phyloP scores from a whole-genome alignment of 306 rosid genomes.

The Rosa lucieae region DNA sequence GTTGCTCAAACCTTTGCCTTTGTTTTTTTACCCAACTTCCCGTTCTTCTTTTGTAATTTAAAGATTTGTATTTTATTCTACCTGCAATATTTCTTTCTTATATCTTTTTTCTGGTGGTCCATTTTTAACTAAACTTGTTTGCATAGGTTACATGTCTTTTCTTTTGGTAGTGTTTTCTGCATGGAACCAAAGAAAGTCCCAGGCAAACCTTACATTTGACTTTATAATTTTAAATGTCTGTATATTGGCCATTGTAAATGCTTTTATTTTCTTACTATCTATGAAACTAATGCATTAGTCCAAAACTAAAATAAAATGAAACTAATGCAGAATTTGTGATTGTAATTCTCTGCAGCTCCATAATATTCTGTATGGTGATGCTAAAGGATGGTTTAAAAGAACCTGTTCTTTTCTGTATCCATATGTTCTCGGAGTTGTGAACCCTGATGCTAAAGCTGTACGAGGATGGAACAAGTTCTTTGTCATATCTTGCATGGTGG shows the following conservation, averaged over 20 bases:
- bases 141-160: neutral
- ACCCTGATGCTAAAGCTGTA: conserved; percentile 49
- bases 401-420: too few relatives aligned
- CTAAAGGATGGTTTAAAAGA: too few relatives aligned
- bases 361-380: too few relatives aligned
- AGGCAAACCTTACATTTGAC: neutral
- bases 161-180: neutral
- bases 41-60: too few relatives aligned
- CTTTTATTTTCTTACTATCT: neutral
- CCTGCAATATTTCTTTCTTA: too few relatives aligned
- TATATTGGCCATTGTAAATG: neutral
- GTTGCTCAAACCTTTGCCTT: neutral
- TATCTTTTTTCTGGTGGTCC: neutral
- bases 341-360: too few relatives aligned
- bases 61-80: too few relatives aligned
- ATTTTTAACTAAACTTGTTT: neutral
- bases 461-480: conserved; percentile 55
- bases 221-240: neutral
- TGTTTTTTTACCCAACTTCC: too few relatives aligned
- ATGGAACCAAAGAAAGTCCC: neutral
- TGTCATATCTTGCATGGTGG: conserved; percentile 42
- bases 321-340: neutral
- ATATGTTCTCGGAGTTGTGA: conserved; percentile 35
- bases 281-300: neutral
- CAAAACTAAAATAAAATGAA: neutral